Base-by-base conservation (phyloP, 805 yeast genomes). In the Saccharomycopsis malanga region DNA sequence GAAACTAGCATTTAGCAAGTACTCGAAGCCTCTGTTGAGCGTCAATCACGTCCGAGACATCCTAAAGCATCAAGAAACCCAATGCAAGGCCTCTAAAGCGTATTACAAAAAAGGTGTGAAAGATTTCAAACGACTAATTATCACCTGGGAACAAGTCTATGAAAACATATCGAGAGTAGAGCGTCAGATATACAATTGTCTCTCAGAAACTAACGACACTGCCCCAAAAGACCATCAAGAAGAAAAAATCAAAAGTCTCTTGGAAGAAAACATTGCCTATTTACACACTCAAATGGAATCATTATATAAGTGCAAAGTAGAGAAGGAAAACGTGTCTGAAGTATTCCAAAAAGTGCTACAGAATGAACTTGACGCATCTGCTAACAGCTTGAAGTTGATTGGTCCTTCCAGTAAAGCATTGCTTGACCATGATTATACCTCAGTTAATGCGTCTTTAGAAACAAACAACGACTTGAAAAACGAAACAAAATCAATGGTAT, bases 361-460 rank as follows among this genome's bases (percentile, higher is more conserved):
- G 7, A 47, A 45, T 25, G 54, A 51, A 29, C 21, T 48, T 17
- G 40, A 34, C n/a, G 52, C 52, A 14, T 30, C 44, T 7, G 12
- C 27, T 3, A 37, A 32, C 15, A 29, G 45, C n/a, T 35, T 51
- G 7, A 38, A 37, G 35, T n/a, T 44, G n/a, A 24, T 51, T 15
- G 42, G 35, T 29, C 47, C 50, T 4, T 23, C 3, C 4, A 37
- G 32, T 15, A n/a, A 15, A 22, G 34, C 10, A 39, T 27, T 27
- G 30, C 7, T 12, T 27, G 30, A 27, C 3, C 34, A n/a, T 15
- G 35, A 17, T 6, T 5, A 20, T 7, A n/a, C n/a, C 3, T 9
- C 14, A 14, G 34, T 25, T 25, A 17, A 27, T 27, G 35, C 20
- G 9, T 39, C 20, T 24, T 12, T 39, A 24, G n/a, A 20, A 25